phyloP scores from a whole-genome alignment of 805 yeast species.

The Metschnikowia drakensbergensis region DNA sequence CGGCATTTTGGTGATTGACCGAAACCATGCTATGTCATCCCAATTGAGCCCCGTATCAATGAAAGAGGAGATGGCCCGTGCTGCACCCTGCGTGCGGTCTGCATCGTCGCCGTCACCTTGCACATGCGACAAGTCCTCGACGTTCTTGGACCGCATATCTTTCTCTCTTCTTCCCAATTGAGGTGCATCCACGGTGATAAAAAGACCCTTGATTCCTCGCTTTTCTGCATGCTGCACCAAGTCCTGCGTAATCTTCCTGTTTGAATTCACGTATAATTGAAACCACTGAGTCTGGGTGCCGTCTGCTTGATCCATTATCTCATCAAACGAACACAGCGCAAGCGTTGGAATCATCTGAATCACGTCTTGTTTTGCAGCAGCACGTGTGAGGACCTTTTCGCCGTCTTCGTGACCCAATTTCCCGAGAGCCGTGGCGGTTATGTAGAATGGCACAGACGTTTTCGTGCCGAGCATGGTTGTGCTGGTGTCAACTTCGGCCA shows the following conservation, averaged over 20 bases:
- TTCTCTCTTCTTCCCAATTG: constrained; percentile 75
- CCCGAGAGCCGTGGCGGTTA: constrained; percentile 47
- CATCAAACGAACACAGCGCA: constrained; percentile 40
- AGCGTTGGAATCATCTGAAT: constrained; percentile 48
- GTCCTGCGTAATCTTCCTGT: constrained; percentile 28
- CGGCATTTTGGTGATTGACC: constrained; percentile 36
- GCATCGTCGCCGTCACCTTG: constrained; percentile 44
- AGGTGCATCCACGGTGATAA: constrained; percentile 56
- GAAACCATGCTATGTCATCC: constrained; percentile 40
- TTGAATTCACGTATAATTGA: constrained; percentile 46
- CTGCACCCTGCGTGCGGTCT: constrained; percentile 79
- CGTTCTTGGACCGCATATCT: constrained; percentile 60
- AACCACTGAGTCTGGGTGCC: constrained; percentile 42
- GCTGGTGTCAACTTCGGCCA: constrained; percentile 25
- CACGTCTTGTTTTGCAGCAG: constrained; percentile 37
- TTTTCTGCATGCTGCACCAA: constrained; percentile 37
- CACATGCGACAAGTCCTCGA: constrained; percentile 23
- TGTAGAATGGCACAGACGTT: constrained; percentile 45
- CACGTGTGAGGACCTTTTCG: constrained; percentile 39
- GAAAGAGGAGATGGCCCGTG: constrained; percentile 72
- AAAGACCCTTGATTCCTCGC: constrained; percentile 43
- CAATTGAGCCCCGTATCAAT: constrained; percentile 47
- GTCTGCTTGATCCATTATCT: constrained; percentile 35
- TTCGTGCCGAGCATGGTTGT: constrained; percentile 28
- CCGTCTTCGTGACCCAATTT: constrained; percentile 43